These are phyloP conservation scores for Aristolochia fimbriata DNA, from an alignment of 164 flowering plant genomes.

Conservation along the genomic window DNA sequence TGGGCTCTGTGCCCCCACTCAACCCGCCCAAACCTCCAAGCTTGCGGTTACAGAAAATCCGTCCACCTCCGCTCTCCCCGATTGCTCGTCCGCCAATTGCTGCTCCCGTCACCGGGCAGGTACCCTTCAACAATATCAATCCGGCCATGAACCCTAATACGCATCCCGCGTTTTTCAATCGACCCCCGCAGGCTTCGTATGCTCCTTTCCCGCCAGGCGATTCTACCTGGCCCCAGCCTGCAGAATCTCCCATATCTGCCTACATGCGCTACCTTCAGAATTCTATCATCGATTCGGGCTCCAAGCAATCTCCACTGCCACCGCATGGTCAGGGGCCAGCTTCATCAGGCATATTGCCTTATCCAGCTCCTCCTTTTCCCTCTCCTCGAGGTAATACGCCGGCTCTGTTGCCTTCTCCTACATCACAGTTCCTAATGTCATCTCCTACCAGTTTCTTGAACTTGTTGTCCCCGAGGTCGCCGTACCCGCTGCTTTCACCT, in stretches of 20 bases:
- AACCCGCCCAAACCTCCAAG: slow-evolving; percentile 62
- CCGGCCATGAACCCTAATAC: slow-evolving; percentile 1
- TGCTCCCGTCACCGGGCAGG: slow-evolving; percentile 17
- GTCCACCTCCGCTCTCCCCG: slow-evolving; percentile 78
- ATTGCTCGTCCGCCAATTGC: slow-evolving; percentile 36
- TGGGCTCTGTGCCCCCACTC: slow-evolving; percentile 30
- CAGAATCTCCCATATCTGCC: slow-evolving; percentile 85
- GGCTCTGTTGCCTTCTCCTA: slow-evolving; percentile 71
- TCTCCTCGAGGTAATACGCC: slow-evolving; percentile 50
- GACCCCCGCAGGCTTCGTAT: slow-evolving; percentile 16
- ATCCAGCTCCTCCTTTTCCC: slow-evolving; percentile 38
- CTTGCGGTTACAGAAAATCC: slow-evolving; percentile 62
- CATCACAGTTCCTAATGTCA: slow-evolving; percentile 68
- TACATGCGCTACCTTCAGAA: slow-evolving; percentile 85
- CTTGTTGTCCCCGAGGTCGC: slow-evolving; percentile 70
- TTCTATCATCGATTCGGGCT: slow-evolving; percentile 43
- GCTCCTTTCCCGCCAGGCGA: slow-evolving; percentile 32
- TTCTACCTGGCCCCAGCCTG: slow-evolving; percentile 35
- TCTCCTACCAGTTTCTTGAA: slow-evolving; percentile 63
- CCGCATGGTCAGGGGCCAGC: slow-evolving; percentile 16
- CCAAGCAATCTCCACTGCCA: slow-evolving; percentile 13
- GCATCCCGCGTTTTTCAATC: not conserved
- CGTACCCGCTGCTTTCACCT: slow-evolving; percentile 77
- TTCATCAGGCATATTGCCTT: slow-evolving; percentile 49
- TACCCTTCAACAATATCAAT: slow-evolving; percentile 22